phyloP scores from a whole-genome alignment of 163 green algal species.

The Scenedesmus sp. region DNA sequence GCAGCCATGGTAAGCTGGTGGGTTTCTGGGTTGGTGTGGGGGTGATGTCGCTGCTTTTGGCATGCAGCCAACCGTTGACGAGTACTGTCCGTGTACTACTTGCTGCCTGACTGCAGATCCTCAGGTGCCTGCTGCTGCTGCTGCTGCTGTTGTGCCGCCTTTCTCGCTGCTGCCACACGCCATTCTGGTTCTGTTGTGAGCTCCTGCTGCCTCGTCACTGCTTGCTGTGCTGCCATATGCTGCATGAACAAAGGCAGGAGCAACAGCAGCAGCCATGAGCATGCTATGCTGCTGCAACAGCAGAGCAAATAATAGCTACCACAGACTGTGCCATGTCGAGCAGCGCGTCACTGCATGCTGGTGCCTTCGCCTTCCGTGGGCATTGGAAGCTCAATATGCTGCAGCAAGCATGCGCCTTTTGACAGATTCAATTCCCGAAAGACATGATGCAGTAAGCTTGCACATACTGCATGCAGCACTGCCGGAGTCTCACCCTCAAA shows the following conservation, averaged over 20 bases:
- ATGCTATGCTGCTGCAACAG: no score
- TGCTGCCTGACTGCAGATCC: not conserved
- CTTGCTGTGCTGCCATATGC: conserved; percentile 6
- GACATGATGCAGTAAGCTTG: not conserved
- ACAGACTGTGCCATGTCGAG: no score
- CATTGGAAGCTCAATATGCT: no score
- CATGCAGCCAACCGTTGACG: no score
- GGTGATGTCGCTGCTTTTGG: no score
- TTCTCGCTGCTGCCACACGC: not conserved
- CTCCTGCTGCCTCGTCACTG: not conserved
- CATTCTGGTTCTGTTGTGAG: not conserved
- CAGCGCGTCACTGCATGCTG: no score
- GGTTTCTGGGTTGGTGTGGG: no score
- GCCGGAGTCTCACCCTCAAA: not conserved
- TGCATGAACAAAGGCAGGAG: not conserved
- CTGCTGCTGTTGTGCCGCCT: not conserved
- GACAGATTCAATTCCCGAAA: no score
- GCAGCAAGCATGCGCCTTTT: no score
- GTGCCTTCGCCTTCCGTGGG: no score
- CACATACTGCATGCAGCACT: not conserved
- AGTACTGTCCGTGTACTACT: not conserved
- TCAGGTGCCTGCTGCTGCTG: conserved; percentile 6
- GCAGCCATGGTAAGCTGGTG: no score
- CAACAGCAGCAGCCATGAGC: not conserved
- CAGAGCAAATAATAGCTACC: not conserved